These are phyloP conservation scores for Pleurotus platypus DNA, from an alignment of 768 basidiomycete species.

Conservation along the genomic window DNA sequence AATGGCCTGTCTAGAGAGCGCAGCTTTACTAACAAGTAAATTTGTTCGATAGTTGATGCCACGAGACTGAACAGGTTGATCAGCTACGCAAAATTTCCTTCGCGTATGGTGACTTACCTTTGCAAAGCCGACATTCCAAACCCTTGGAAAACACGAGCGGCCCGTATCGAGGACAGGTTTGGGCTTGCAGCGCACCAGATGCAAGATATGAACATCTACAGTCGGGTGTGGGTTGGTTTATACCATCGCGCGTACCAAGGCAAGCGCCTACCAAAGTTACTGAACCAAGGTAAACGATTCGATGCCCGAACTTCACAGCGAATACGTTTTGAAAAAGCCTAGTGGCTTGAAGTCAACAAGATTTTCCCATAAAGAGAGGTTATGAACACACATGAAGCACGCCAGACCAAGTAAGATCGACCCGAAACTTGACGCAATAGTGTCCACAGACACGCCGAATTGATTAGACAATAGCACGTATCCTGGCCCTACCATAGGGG, in stretches of 20 bases:
- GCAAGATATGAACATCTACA: slow-evolving; percentile 39
- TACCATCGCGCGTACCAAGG: not conserved
- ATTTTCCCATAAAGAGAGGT: not conserved
- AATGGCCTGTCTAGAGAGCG: not conserved
- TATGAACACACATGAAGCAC: slow-evolving; percentile 32
- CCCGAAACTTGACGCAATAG: slow-evolving; percentile 39
- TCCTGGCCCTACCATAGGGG: slow-evolving; percentile 39
- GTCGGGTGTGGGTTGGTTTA: not conserved
- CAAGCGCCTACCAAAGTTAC: slow-evolving; percentile 29
- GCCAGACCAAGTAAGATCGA: slow-evolving; percentile 37
- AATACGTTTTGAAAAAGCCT: slow-evolving; percentile 35
- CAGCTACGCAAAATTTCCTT: not conserved
- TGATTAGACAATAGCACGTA: slow-evolving; percentile 36
- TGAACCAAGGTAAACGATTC: slow-evolving; percentile 40
- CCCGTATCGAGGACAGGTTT: slow-evolving; percentile 35
- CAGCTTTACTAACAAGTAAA: slow-evolving; percentile 27
- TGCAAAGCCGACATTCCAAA: slow-evolving; percentile 42
- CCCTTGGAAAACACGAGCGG: slow-evolving; percentile 41
- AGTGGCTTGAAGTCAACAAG: not conserved
- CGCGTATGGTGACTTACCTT: slow-evolving; percentile 21
- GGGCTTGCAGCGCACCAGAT: slow-evolving; percentile 43
- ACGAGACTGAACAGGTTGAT: slow-evolving; percentile 24
- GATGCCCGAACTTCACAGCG: slow-evolving; percentile 41
- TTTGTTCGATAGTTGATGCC: slow-evolving; percentile 40
- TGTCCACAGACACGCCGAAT: slow-evolving; percentile 37